These are phyloP conservation scores for Didymella pomorum DNA, from an alignment of 2,329 filamentous ascomycete species.

Conservation along the genomic window DNA sequence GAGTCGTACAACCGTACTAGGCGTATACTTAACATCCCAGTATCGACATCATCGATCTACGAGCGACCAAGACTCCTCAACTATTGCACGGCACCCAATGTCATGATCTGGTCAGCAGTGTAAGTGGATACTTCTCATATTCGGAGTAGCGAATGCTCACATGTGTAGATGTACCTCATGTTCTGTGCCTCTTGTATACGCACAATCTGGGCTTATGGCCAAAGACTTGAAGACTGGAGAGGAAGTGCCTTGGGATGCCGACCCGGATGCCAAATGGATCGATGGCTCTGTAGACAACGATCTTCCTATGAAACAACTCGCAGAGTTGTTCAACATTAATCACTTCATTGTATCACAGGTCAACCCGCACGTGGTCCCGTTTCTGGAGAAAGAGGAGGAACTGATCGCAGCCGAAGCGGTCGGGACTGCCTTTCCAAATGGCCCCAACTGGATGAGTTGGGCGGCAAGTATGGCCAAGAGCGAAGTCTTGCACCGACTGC, in stretches of 20 bases:
- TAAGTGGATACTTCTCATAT: conserved; percentile 49
- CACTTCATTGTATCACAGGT: conserved; percentile 98
- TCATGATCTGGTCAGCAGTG: conserved; percentile 95
- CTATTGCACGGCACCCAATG: conserved; percentile 91
- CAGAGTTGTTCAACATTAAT: conserved; percentile 98
- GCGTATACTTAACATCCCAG: conserved; percentile 90
- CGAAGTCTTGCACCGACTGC: conserved; percentile 81
- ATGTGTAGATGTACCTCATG: conserved; percentile 77
- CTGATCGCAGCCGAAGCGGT: conserved; percentile 50
- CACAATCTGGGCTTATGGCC: conserved; percentile 77
- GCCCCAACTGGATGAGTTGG: conserved; percentile 68
- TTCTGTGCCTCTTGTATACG: conserved; percentile 88
- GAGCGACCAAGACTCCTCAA: conserved; percentile 88
- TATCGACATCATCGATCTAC: conserved; percentile 86
- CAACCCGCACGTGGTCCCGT: conserved; percentile 91
- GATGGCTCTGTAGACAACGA: conserved; percentile 96
- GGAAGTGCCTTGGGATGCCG: conserved; percentile 83
- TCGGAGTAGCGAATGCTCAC: conserved; percentile 22
- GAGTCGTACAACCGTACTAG: conserved; percentile 96
- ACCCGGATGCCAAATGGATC: conserved; percentile 80
- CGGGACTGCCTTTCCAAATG: conserved; percentile 49
- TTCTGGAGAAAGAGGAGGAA: conserved; percentile 77
- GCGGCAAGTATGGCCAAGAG: conserved; percentile 78
- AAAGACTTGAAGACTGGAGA: conserved; percentile 84
- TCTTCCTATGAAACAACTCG: conserved; percentile 85